These are phyloP conservation scores for Amylostereum chailletii DNA, from an alignment of 1,284 basidiomycete genomes.

Conservation along the genomic window DNA sequence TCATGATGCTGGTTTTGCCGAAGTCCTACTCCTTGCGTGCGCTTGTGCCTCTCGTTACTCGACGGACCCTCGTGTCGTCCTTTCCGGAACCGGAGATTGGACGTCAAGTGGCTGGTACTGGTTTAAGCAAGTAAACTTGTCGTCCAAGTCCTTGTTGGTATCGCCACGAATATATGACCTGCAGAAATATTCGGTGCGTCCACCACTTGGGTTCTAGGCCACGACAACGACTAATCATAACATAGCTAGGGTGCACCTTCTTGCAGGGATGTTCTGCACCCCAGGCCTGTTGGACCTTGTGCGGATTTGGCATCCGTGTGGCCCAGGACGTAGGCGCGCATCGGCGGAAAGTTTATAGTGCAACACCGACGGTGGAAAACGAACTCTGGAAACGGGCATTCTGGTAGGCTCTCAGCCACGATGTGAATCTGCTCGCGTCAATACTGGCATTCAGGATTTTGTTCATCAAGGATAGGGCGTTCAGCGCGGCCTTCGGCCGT, in stretches of 20 bases:
- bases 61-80: constrained; percentile 34
- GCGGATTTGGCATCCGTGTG: constrained; percentile 34
- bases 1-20: constrained; percentile 32
- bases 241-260: constrained; percentile 7
- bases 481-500: constrained; percentile 37
- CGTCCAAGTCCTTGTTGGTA: neutral
- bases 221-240: neutral
- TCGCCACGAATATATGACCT: neutral
- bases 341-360: constrained; percentile 18
- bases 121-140: constrained; percentile 28
- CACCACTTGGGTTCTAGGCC: neutral
- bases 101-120: constrained; percentile 40
- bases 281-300: constrained; percentile 32
- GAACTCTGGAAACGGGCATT: constrained; percentile 47
- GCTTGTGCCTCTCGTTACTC: constrained; percentile 39
- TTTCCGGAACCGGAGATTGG: constrained; percentile 14
- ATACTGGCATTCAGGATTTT: constrained; percentile 15
- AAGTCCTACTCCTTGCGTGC: constrained; percentile 38
- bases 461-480: constrained; percentile 24
- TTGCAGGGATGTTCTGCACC: constrained; percentile 26
- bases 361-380: constrained; percentile 20
- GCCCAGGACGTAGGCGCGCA: constrained; percentile 29
- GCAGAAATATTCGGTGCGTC: constrained; percentile 1
- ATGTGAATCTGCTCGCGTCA: constrained; percentile 13
- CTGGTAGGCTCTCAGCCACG: constrained; percentile 22